Percentiles rank a stretch among this genome's conserved stretches.
Conservation (phyloP, 305 asterid genomes). For the Rubia tinctorum region DNA sequence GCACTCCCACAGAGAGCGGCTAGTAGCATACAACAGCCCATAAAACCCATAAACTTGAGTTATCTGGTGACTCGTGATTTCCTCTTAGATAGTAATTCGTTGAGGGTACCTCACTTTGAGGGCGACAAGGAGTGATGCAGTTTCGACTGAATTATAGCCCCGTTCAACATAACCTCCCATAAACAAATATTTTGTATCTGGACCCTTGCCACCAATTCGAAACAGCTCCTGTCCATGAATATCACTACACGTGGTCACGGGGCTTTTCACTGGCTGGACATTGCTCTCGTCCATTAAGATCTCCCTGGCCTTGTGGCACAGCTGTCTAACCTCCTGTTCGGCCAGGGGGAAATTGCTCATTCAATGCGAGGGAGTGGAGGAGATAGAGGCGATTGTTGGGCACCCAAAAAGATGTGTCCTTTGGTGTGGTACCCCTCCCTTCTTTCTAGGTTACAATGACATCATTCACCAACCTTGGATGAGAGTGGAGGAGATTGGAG, state of each 20-base stretch:
- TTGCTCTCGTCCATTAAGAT: constrained; percentile 87
- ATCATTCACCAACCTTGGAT: constrained; percentile 11
- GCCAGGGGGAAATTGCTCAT: constrained; percentile 85
- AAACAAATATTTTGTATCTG: constrained; percentile 71
- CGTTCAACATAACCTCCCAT: constrained; percentile 92
- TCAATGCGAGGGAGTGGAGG: background rate
- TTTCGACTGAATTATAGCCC: constrained; percentile 82
- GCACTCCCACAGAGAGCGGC: background rate
- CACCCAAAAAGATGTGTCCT: constrained; percentile 14
- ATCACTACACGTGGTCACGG: constrained; percentile 97
- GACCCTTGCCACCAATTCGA: constrained; percentile 98
- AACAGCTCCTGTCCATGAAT: constrained; percentile 97
- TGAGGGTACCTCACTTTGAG: constrained; percentile 92
- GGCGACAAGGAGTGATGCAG: constrained; percentile 78
- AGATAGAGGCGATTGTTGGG: background rate
- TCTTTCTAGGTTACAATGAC: constrained; percentile 16
- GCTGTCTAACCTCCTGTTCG: constrained; percentile 75
- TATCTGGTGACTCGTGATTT: constrained; percentile 97
- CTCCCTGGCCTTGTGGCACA: constrained; percentile 98
- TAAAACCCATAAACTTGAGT: too few relatives aligned
- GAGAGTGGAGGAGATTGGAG: constrained; percentile 14
- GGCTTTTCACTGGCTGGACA: constrained; percentile 97
- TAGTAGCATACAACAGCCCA: too few relatives aligned
- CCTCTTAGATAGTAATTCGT: constrained; percentile 94
- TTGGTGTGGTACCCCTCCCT: constrained; percentile 11